Conservation (phyloP, 495 filamentous ascomycete species). For the Aspergillus saccharolyticus region DNA sequence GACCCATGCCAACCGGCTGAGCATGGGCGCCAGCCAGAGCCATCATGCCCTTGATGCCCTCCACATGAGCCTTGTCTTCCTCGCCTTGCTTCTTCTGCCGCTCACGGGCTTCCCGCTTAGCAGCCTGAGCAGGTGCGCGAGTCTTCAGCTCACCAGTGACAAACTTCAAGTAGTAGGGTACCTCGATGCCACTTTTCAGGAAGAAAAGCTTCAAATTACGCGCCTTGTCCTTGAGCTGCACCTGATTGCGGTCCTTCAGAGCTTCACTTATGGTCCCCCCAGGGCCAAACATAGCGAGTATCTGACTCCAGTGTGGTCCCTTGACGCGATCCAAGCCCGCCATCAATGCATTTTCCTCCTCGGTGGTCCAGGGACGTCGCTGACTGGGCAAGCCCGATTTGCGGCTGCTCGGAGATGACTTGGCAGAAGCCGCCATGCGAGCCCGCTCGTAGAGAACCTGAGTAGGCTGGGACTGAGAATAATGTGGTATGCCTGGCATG, state of each 20-base stretch:
- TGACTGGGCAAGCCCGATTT: slow-evolving; percentile 77
- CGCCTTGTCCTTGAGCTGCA: slow-evolving; percentile 94
- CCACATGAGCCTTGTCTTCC: slow-evolving; percentile 67
- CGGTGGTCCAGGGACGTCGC: slow-evolving; percentile 80
- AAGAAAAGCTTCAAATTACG: slow-evolving; percentile 94
- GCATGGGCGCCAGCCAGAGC: slow-evolving; percentile 47
- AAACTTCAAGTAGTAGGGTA: slow-evolving; percentile 83
- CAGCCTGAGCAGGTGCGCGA: slow-evolving; percentile 75
- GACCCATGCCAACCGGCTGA: slow-evolving; percentile 27
- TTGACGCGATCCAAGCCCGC: slow-evolving; percentile 85
- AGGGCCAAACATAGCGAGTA: slow-evolving; percentile 79
- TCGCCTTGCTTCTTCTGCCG: slow-evolving; percentile 59
- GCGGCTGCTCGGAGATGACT: slow-evolving; percentile 67
- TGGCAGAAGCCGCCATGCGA: slow-evolving; percentile 73
- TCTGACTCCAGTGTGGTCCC: slow-evolving; percentile 94
- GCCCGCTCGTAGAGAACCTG: slow-evolving; percentile 77
- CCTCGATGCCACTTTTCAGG: slow-evolving; percentile 87
- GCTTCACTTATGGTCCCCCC: slow-evolving; percentile 79
- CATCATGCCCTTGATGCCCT: slow-evolving; percentile 68
- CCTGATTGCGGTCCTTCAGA: slow-evolving; percentile 88
- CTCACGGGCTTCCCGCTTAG: slow-evolving; percentile 74
- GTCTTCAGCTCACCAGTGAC: slow-evolving; percentile 95
- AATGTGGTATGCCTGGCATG: slow-evolving; percentile 52
- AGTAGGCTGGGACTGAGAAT: slow-evolving; percentile 69
- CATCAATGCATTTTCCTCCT: slow-evolving; percentile 92